Conservation (phyloP, 163 green algal species). For the Scenedesmus sp. region DNA sequence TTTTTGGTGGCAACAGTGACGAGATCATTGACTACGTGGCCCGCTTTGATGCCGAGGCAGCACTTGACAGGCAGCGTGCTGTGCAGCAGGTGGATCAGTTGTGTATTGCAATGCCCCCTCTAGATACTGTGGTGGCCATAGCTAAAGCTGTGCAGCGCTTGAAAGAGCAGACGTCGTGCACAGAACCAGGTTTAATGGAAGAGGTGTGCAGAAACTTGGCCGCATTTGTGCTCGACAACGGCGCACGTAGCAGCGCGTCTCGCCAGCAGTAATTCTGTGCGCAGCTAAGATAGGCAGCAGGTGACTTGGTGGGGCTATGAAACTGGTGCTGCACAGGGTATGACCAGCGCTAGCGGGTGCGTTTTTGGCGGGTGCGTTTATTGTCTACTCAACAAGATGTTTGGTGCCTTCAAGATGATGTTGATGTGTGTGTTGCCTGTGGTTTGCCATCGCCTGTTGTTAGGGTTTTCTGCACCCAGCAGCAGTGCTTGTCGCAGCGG, state of each 20-base stretch:
- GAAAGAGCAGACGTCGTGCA: not conserved
- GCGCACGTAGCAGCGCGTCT: not conserved
- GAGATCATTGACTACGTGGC: slow-evolving; percentile 27
- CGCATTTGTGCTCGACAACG: not conserved
- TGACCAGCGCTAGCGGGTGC: too few species aligned
- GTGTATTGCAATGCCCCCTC: not conserved
- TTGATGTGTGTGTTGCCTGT: too few species aligned
- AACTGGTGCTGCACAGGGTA: too few species aligned
- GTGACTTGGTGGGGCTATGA: too few species aligned
- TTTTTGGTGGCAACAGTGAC: not conserved
- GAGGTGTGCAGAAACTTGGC: not conserved
- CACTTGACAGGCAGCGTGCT: not conserved
- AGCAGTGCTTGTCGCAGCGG: too few species aligned
- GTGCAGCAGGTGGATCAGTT: not conserved
- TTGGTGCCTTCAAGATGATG: too few species aligned
- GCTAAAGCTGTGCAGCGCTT: not conserved
- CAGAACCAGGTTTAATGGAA: not conserved
- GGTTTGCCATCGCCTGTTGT: too few species aligned
- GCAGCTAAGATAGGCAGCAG: too few species aligned
- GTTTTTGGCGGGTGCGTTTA: too few species aligned
- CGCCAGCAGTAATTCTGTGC: not conserved
- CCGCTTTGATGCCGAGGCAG: not conserved
- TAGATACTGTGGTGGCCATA: slow-evolving; percentile 25
- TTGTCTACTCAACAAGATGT: too few species aligned
- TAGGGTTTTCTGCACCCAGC: too few species aligned